Evolutionary conservation across 306 rosid species (phyloP).

Genomic region (Ormosia semicastrata): DNA sequence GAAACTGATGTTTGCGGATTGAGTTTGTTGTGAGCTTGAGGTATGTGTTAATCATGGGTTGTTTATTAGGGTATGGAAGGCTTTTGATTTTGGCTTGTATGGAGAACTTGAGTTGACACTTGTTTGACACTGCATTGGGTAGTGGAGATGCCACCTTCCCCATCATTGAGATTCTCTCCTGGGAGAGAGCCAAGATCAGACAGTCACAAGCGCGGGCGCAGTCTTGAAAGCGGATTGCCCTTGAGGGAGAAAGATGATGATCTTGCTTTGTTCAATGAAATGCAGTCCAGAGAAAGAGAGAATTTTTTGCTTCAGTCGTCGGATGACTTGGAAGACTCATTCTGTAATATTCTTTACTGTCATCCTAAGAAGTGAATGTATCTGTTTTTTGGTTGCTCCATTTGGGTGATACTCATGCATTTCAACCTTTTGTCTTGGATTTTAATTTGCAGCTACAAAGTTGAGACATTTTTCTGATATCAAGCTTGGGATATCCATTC

Average conservation of each 20-base stretch:
- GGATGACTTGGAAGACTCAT: conserved; percentile 69
- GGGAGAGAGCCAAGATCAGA: conserved; percentile 53
- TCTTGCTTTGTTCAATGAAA: conserved; percentile 78
- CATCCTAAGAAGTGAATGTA: conserved; percentile 19
- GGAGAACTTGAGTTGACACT: conserved; percentile 34
- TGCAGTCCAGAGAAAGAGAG: conserved; percentile 68
- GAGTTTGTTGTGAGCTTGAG: conserved; percentile 8
- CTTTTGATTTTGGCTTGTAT: conserved; percentile 28
- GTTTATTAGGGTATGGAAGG: not conserved
- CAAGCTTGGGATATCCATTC: conserved; percentile 72
- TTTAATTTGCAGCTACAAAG: conserved; percentile 56
- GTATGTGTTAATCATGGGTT: conserved; percentile 30
- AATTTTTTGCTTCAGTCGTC: conserved; percentile 71
- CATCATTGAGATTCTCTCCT: conserved; percentile 73
- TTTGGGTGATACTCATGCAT: conserved; percentile 28
- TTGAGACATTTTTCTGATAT: conserved; percentile 65
- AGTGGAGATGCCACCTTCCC: conserved; percentile 77
- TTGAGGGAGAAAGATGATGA: conserved; percentile 71
- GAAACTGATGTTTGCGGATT: conserved; percentile 27
- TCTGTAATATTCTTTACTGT: conserved; percentile 50
- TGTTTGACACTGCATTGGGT: conserved; percentile 27
- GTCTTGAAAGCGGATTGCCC: conserved; percentile 66
- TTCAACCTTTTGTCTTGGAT: conserved; percentile 24
- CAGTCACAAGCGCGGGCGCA: conserved; percentile 70
- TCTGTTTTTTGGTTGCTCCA: not conserved